Evolutionary conservation across 2,329 filamentous ascomycete genomes (phyloP), one percentile per base, ranked within the genome.

Genomic region (Dactylonectria estremocensis): DNA sequence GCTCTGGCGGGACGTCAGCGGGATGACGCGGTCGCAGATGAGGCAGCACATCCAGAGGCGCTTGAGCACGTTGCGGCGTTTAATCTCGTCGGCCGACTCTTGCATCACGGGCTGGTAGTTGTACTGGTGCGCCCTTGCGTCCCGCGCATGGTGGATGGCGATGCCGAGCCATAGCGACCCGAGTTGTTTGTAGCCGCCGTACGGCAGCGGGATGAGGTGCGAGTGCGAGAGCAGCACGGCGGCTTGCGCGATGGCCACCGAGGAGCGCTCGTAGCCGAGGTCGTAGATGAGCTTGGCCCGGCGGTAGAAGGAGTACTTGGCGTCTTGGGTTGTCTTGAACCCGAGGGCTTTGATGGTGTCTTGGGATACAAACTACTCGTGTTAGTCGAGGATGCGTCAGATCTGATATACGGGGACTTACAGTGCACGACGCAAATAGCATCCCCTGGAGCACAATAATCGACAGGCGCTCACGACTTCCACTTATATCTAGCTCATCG

Each of bases 41-140:
- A 76, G 72, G 20, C 74, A 76, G 45, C 74, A 76, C 74, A 74
- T 76, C 74, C 74, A 76, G 0, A 76, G 49, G 0, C 74, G 68
- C 7, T 76, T 76, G 1, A 76, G 68, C 0, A 70, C 71, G 8
- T 74, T 76, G n/a, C 71, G 70, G 0, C 64, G 60, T 2, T 74
- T 76, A 0, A 64, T 53, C 3, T 70, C 66, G 10, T 64, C 65
- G 0, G 70, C 63, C 22, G 73, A 67, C 1, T 16, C 69, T 3
- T 69, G 62, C 0, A 60, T 69, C 0, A 69, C 45, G 1, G 73
- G 64, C 7, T 63, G 64, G 46, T 28, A 28, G 24, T 28, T 28
- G 7, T 76, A 76, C 43, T 72, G 75, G 18, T 76, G 74, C 0
- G 74, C 74, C 52, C 74, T 70, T 2, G 74, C 66, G 14, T 72